Percentiles rank a stretch among this genome's conserved stretches.
Conservation (phyloP, 495 filamentous ascomycete species). For the Cladorrhinum samala region DNA sequence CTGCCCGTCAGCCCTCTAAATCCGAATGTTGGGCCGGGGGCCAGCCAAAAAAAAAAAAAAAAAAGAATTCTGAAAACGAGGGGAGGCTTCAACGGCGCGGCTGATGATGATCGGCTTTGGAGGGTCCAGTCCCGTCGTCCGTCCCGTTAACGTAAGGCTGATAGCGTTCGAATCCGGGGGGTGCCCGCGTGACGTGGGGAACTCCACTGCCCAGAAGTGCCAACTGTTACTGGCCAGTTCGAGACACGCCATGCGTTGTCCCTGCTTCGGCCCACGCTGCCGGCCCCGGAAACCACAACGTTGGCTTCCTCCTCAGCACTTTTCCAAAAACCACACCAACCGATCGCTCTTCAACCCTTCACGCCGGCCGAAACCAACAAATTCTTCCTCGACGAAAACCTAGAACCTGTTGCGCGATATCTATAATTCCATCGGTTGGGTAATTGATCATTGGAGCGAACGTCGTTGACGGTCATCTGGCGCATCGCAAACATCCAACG, state of each 20-base stretch:
- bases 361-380: too few species aligned
- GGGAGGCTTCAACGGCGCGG: conserved; percentile 1
- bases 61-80: neutral
- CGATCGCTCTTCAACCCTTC: too few species aligned
- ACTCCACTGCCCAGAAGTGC: neutral
- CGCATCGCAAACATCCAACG: neutral
- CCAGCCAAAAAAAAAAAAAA: neutral
- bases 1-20: too few species aligned
- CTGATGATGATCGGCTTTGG: neutral
- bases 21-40: too few species aligned
- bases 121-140: too few species aligned
- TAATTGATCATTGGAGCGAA: too few species aligned
- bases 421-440: too few species aligned
- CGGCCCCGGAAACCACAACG: too few species aligned
- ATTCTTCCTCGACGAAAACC: too few species aligned
- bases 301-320: too few species aligned
- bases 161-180: neutral
- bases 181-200: conserved; percentile 3
- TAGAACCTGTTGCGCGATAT: too few species aligned
- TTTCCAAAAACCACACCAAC: too few species aligned
- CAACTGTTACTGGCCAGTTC: neutral
- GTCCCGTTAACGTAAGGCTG: conserved; percentile 4
- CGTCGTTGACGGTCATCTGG: neutral
- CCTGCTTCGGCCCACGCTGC: neutral
- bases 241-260: neutral